phyloP scores from a whole-genome alignment of 805 yeast genomes.

The Candida qinlingensis region DNA sequence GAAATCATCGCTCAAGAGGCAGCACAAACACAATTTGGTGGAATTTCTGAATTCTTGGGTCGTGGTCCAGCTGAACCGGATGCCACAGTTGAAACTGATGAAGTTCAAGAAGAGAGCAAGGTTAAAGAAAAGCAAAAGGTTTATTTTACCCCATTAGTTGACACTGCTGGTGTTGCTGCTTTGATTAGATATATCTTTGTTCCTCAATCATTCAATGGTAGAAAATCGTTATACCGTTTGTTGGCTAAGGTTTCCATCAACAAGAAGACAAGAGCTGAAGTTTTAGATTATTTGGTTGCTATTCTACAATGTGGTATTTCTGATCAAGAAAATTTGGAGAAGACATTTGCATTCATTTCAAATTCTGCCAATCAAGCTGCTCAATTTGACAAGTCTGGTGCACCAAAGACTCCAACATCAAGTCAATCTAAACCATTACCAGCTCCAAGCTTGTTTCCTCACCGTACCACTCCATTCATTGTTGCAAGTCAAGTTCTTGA shows the following conservation, averaged over 20 bases:
- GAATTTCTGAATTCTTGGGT: not conserved
- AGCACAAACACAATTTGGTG: not conserved
- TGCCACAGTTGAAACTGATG: constrained; percentile 2
- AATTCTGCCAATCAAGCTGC: constrained; percentile 22
- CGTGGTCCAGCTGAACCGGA: not conserved
- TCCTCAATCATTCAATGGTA: constrained; percentile 58
- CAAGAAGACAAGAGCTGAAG: constrained; percentile 73
- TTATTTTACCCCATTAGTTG: constrained; percentile 63
- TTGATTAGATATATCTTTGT: constrained; percentile 64
- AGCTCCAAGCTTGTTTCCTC: constrained; percentile 33
- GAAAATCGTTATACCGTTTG: constrained; percentile 61
- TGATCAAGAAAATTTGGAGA: constrained; percentile 56
- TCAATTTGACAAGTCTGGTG: constrained; percentile 5
- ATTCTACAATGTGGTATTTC: constrained; percentile 71
- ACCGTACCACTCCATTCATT: constrained; percentile 58
- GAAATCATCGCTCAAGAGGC: constrained; percentile 58
- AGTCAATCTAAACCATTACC: not conserved
- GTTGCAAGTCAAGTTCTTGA: constrained; percentile 78
- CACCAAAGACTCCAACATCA: constrained; percentile 19
- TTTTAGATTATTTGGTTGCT: constrained; percentile 60
- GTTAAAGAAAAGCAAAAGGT: constrained; percentile 33
- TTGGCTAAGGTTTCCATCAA: constrained; percentile 64
- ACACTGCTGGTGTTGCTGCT: constrained; percentile 70
- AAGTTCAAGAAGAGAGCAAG: constrained; percentile 14
- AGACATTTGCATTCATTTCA: constrained; percentile 49